Percentiles rank a stretch among this genome's conserved stretches.
Conservation (phyloP, 179 eudicot species). For the Silene noctiflora region DNA sequence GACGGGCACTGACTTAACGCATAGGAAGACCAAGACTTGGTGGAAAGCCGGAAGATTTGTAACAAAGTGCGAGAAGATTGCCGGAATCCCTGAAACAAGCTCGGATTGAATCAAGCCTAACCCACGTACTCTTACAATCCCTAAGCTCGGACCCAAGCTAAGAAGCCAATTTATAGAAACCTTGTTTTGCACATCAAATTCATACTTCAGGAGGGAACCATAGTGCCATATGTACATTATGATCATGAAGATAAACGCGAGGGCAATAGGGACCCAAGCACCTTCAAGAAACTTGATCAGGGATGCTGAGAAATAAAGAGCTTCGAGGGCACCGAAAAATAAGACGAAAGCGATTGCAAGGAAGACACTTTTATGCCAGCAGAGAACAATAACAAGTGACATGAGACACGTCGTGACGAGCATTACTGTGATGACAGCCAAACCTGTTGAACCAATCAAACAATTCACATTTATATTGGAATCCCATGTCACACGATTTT, state of each 20-base stretch:
- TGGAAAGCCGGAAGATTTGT: constrained; percentile 94
- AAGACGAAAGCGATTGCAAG: constrained; percentile 65
- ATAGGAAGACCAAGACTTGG: constrained; percentile 79
- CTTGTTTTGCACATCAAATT: constrained; percentile 83
- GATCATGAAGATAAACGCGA: constrained; percentile 62
- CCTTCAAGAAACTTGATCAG: constrained; percentile 88
- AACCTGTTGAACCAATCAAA: constrained; percentile 46
- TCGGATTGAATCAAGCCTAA: constrained; percentile 81
- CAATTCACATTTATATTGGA: background rate
- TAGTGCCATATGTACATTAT: constrained; percentile 87
- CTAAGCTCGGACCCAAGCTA: constrained; percentile 75
- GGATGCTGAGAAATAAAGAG: constrained; percentile 87
- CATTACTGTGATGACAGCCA: constrained; percentile 94
- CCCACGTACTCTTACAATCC: constrained; percentile 85
- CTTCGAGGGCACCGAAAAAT: constrained; percentile 79
- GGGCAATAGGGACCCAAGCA: constrained; percentile 89
- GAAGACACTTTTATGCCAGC: constrained; percentile 68
- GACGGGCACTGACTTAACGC: constrained; percentile 73
- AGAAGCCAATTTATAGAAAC: constrained; percentile 95
- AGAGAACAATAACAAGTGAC: constrained; percentile 83
- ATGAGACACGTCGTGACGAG: constrained; percentile 91
- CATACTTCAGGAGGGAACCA: constrained; percentile 72
- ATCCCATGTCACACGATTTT: no score
- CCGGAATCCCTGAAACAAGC: constrained; percentile 88
- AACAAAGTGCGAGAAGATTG: constrained; percentile 89